A percentile compares a stretch with the other conserved stretches of the same genome.
phyloP scores from a whole-genome alignment of 2,329 filamentous ascomycete species.

The Metarhizium rileyi region DNA sequence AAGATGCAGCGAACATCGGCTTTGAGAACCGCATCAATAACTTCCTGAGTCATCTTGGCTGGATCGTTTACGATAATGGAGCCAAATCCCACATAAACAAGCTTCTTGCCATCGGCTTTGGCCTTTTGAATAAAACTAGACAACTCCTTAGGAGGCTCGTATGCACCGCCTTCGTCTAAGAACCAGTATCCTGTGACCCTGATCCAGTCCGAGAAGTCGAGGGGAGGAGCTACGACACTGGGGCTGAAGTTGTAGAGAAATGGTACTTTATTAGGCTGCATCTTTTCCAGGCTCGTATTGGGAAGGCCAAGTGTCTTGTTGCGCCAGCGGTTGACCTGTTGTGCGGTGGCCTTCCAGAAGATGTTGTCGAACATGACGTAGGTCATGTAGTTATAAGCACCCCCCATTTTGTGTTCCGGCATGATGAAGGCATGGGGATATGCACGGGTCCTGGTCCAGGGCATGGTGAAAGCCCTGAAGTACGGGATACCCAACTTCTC shows the following conservation, averaged over 20 bases:
- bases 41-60: constrained; percentile 78
- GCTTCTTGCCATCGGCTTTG: constrained; percentile 70
- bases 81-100: constrained; percentile 95
- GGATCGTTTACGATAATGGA: constrained; percentile 92
- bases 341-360: constrained; percentile 89
- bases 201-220: constrained; percentile 98
- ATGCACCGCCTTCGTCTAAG: constrained; percentile 64
- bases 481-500: constrained; percentile 90
- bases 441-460: constrained; percentile 89
- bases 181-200: constrained; percentile 98
- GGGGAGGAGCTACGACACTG: constrained; percentile 81
- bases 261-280: constrained; percentile 95
- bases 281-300: constrained; percentile 74
- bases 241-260: constrained; percentile 98
- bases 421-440: constrained; percentile 97
- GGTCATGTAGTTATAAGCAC: constrained; percentile 87
- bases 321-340: constrained; percentile 89
- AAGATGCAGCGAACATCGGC: constrained; percentile 91
- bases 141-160: constrained; percentile 67
- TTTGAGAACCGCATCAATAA: constrained; percentile 82
- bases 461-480: constrained; percentile 97
- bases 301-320: constrained; percentile 69
- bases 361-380: constrained; percentile 96
- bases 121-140: constrained; percentile 76
- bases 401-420: constrained; percentile 87